Evolutionary conservation across 1,139 yeast genomes (phyloP), one percentile per base, ranked within the genome.

Genomic region (Zygosaccharomyces pseudobailii): DNA sequence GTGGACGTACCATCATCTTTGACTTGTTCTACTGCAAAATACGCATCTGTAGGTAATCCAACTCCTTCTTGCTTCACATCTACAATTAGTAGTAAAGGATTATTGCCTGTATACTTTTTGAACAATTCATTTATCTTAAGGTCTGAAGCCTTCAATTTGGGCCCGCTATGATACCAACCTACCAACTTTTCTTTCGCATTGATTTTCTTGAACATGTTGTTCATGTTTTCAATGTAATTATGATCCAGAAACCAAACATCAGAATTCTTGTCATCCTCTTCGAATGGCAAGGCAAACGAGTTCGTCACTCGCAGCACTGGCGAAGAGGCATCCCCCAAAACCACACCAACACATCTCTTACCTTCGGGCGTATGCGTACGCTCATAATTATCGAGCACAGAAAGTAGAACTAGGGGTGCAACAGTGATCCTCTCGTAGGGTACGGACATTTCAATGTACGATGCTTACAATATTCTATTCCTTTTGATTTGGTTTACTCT

Each of bases 141-240:
- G 67, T 94, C 99, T 17, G 95, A 84, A 2, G 92, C 79, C 59
- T 81, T 82, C 58, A 94, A 77, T 68, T 90, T 89, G 10, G 97
- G 97, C 1, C 98, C 99, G 13, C 96, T 84, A 67, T 94, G 99
- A 65, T 94, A 94, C 99, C 99, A 94, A 8, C 99, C 99, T 67
- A 94, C 83, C 50, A 94, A 75, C 67, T 82, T 87, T 67, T 94
- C 99, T 71, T 87, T 88, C 23, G 98, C 99, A 71, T 90, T 92
- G 65, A 92, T 92, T 69, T 94, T 92, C 66, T 87, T 88, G 71
- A 88, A 92, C 99, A 94, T 94, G 58, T 89, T 97, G 54, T 92
- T 85, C 99, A 94, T 94, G 47, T 87, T 79, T 63, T 92, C 98
- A 53, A 94, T 88, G 66, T 84, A 94, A 66, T 94, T 92, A 70